Conservation (phyloP, 1,284 basidiomycete species). For the Boletellus sp. region DNA sequence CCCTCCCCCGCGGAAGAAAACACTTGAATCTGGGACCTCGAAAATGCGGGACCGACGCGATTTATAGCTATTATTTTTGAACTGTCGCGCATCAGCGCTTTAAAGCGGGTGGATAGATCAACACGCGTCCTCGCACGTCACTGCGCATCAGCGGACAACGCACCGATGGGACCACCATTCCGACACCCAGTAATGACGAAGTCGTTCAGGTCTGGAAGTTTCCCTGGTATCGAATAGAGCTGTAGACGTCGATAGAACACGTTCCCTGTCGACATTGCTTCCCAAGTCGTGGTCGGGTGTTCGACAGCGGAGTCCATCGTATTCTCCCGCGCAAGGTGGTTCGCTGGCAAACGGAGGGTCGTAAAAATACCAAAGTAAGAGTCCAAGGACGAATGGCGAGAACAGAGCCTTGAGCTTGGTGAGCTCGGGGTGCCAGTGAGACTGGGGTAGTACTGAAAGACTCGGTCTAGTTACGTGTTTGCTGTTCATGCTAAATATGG, state of each 20-base stretch:
- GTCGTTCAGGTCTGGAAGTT: constrained; percentile 76
- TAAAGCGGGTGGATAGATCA: constrained; percentile 4
- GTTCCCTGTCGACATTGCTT: constrained; percentile 74
- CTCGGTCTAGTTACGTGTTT: too few relatives aligned
- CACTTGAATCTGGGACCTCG: constrained; percentile 76
- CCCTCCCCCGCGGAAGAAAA: constrained; percentile 73
- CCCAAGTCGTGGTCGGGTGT: constrained; percentile 76
- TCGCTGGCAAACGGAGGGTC: not conserved
- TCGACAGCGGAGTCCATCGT: constrained; percentile 44
- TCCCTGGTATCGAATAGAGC: constrained; percentile 81
- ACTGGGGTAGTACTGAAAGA: too few relatives aligned
- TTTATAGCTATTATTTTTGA: constrained; percentile 78
- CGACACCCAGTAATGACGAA: constrained; percentile 80
- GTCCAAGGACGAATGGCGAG: not conserved
- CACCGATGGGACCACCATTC: constrained; percentile 88
- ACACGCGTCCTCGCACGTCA: not conserved
- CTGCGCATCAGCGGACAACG: constrained; percentile 13
- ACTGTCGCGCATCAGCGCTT: constrained; percentile 86
- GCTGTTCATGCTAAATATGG: too few relatives aligned
- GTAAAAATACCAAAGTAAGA: too few relatives aligned
- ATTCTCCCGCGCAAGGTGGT: not conserved
- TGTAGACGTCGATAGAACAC: constrained; percentile 80
- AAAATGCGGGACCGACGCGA: constrained; percentile 53
- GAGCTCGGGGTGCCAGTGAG: too few relatives aligned
- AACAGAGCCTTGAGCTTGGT: not conserved